A percentile compares a stretch with the other conserved stretches of the same genome.
Conservation (phyloP, 148 eudicot species). For the Rhododendron ferrugineum region DNA sequence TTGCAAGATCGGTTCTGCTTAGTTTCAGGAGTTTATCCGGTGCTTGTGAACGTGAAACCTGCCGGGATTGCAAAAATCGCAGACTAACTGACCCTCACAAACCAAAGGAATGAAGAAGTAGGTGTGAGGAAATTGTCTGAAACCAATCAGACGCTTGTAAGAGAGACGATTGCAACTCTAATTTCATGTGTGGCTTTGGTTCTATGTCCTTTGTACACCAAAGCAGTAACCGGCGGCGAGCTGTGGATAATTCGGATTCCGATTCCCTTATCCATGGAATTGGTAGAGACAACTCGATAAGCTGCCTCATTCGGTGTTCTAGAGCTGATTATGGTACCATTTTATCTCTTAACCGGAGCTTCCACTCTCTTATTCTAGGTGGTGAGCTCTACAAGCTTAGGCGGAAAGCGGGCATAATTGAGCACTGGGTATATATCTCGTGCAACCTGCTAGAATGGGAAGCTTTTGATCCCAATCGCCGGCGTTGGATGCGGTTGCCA, state of each 20-base stretch:
- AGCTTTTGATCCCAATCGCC: constrained; percentile 72
- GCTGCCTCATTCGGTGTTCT: constrained; percentile 55
- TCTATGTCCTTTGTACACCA: constrained; percentile 25
- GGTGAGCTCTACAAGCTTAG: constrained; percentile 69
- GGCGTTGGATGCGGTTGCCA: constrained; percentile 78
- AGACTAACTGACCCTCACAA: constrained; percentile 45
- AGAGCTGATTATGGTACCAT: constrained; percentile 64
- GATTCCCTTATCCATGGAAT: constrained; percentile 48
- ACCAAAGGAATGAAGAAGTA: constrained; percentile 33
- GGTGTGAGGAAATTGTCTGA: constrained; percentile 24
- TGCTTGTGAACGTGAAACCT: constrained; percentile 43
- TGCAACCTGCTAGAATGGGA: constrained; percentile 89
- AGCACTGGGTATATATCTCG: constrained; percentile 88
- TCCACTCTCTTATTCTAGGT: constrained; percentile 47
- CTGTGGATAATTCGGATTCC: constrained; percentile 35
- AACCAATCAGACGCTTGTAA: constrained; percentile 26
- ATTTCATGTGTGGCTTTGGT: constrained; percentile 2
- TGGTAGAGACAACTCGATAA: constrained; percentile 64
- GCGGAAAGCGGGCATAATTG: constrained; percentile 47
- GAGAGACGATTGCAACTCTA: constrained; percentile 14
- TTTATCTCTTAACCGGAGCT: constrained; percentile 60
- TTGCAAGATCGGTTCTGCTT: constrained; percentile 63
- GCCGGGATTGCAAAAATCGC: constrained; percentile 51
- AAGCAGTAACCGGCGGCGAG: constrained; percentile 21
- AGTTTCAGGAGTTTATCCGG: constrained; percentile 51